These are phyloP conservation scores for Phytophthora megakarya DNA, from an alignment of 352 stramenopile species.

Conservation along the genomic window DNA sequence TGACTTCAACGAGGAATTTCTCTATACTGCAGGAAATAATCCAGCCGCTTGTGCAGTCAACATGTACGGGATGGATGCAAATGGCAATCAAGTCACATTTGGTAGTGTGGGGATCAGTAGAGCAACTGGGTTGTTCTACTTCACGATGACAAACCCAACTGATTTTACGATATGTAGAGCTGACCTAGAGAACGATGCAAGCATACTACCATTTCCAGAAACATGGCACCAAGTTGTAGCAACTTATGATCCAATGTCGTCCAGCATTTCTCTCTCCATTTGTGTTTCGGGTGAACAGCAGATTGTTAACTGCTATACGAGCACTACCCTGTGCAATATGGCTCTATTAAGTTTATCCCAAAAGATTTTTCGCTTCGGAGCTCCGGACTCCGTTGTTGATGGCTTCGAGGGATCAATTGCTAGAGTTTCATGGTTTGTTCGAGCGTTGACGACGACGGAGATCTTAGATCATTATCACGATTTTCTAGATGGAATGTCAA, in stretches of 20 bases:
- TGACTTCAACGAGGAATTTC: slow-evolving; percentile 17
- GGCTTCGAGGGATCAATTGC: slow-evolving; percentile 51
- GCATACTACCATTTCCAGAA: slow-evolving; percentile 12
- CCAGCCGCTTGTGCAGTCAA: background rate
- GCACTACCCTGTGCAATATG: slow-evolving; percentile 38
- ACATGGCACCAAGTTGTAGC: slow-evolving; percentile 63
- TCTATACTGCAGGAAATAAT: background rate
- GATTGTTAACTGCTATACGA: slow-evolving; percentile 13
- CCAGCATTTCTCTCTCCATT: slow-evolving; percentile 46
- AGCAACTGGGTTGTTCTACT: slow-evolving; percentile 25
- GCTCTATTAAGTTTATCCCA: slow-evolving; percentile 39
- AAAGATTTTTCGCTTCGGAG: slow-evolving; percentile 37
- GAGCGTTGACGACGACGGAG: slow-evolving; percentile 38
- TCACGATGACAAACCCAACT: slow-evolving; percentile 34
- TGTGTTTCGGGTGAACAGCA: slow-evolving; percentile 24
- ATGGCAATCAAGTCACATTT: slow-evolving; percentile 15
- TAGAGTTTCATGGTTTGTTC: slow-evolving; percentile 63
- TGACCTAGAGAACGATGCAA: slow-evolving; percentile 9
- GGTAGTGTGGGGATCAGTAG: slow-evolving; percentile 19
- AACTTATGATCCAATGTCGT: slow-evolving; percentile 55
- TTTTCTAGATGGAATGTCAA: slow-evolving; percentile 41
- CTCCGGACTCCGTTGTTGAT: slow-evolving; percentile 7
- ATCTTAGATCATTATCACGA: slow-evolving; percentile 75
- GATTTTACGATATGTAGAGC: slow-evolving; percentile 21
- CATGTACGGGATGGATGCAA: slow-evolving; percentile 18